Evolutionary conservation across 192 early-diverging fungal species (phyloP).

Genomic region (Rhizoclosmatium globosum): DNA sequence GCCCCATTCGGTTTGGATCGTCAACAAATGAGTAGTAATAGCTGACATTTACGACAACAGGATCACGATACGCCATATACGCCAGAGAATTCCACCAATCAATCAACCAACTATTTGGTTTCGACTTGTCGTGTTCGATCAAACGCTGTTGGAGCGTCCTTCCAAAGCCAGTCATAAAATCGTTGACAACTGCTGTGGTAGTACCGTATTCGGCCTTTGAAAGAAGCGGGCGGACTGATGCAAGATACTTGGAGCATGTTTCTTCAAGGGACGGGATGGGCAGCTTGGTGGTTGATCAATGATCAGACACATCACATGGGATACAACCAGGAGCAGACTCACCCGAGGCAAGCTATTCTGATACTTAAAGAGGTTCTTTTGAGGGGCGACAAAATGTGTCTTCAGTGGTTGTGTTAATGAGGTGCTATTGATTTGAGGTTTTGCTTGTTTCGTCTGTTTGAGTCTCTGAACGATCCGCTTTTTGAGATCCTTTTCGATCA

Average conservation of each 20-base stretch:
- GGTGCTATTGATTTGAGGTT: too few relatives aligned
- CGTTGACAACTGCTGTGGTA: constrained; percentile 69
- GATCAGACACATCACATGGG: too few relatives aligned
- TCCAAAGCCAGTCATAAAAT: constrained; percentile 81
- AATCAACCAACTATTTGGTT: constrained; percentile 86
- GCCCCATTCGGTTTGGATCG: constrained; percentile 72
- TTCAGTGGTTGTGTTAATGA: too few relatives aligned
- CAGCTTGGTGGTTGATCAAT: constrained; percentile 54
- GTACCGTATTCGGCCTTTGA: constrained; percentile 68
- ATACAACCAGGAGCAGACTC: too few relatives aligned
- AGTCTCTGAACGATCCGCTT: too few relatives aligned
- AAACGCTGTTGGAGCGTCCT: constrained; percentile 82
- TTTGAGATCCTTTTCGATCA: too few relatives aligned
- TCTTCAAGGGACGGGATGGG: constrained; percentile 83
- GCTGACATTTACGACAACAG: constrained; percentile 91
- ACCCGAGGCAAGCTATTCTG: too few relatives aligned
- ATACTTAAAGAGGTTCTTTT: too few relatives aligned
- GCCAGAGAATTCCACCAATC: constrained; percentile 97
- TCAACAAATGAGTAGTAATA: constrained; percentile 96
- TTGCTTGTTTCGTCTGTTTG: too few relatives aligned
- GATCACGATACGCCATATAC: constrained; percentile 87
- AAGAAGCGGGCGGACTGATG: constrained; percentile 76
- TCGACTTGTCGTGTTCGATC: constrained; percentile 73
- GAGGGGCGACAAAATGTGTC: too few relatives aligned
- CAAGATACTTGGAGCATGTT: constrained; percentile 81